Base-by-base conservation (phyloP, 257 asterid genomes). In the Eucommia ulmoides region DNA sequence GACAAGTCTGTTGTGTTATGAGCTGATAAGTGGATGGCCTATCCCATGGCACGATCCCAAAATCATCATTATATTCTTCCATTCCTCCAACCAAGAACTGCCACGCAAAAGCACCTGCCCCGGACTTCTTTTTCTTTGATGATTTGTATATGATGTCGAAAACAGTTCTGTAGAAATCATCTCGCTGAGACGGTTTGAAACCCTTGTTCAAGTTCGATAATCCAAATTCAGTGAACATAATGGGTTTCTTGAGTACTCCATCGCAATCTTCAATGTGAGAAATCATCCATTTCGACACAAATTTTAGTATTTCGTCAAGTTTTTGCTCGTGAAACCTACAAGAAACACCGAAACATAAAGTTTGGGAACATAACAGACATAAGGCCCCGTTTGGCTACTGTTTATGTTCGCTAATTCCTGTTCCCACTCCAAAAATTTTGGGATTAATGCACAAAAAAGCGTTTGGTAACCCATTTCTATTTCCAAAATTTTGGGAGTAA, bases 241-340 rank as follows among this genome's bases (percentile, higher is more conserved):
- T 66, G 0, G 99, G 99, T 61, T 86, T 91, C 48, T 75, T 86
- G 53, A 91, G 93, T 60, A 80, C 95, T 56, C 65, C 77, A 65
- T 91, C 97, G 1, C 99, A 93, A 33, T 91, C 99, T 67, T 91
- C 99, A 19, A 91, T 81, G 86, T 91, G 99, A 15, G 99, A 91
- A 9, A 81, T 56, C 87, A 83, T 77, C 99, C 99, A 91, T 64
- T 75, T 91, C 42, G 79, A 45, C 5, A 70, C 91, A 53, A 69
- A 91, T 51, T 81, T 81, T 24, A 91, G 62, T 63, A 79, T 81
- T 22, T 79, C 77, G 53, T 81, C 94, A 12, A 83, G 84, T 10
- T 70, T 73, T 17, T 76, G 91, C 38, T 83, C 71, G 23, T 81
- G 91, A 24, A 88, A 73, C 99, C 99, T 91, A 66, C 53, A 44